phyloP scores from a whole-genome alignment of 805 yeast genomes.

The Metschnikowia rubicola region DNA sequence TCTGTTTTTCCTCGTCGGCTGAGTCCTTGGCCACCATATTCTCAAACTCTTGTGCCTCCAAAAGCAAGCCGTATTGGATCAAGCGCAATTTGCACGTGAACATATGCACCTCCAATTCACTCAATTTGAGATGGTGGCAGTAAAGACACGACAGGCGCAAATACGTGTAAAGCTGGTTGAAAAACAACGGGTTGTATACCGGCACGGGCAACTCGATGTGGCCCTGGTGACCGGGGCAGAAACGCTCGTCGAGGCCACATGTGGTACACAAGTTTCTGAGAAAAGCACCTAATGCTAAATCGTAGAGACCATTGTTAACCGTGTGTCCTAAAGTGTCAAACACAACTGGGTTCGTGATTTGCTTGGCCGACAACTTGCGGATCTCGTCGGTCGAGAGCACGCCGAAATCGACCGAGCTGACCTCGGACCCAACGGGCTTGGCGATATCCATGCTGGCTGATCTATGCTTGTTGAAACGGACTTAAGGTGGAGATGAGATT shows the following conservation, averaged over 20 bases:
- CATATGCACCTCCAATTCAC: constrained; percentile 65
- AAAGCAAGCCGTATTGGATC: constrained; percentile 82
- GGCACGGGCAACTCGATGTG: constrained; percentile 96
- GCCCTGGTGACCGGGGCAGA: constrained; percentile 98
- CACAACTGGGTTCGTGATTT: constrained; percentile 92
- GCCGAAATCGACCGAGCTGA: constrained; percentile 88
- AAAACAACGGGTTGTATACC: constrained; percentile 90
- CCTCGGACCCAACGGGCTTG: constrained; percentile 93
- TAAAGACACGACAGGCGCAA: constrained; percentile 83
- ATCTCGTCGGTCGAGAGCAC: constrained; percentile 80
- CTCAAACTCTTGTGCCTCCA: constrained; percentile 74
- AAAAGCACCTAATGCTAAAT: constrained; percentile 93
- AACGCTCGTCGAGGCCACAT: constrained; percentile 91
- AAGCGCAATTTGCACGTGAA: constrained; percentile 74
- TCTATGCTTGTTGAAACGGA: no score
- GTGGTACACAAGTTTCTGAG: constrained; percentile 85
- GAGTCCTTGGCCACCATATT: constrained; percentile 44
- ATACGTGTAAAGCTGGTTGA: constrained; percentile 82
- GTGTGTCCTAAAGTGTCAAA: constrained; percentile 97
- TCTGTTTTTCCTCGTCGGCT: constrained; percentile 31
- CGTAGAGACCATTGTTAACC: constrained; percentile 88
- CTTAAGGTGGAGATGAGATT: no score
- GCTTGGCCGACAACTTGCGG: constrained; percentile 85
- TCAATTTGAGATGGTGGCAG: constrained; percentile 83
- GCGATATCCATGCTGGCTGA: constrained; percentile 77